Evolutionary conservation across 495 filamentous ascomycete species (phyloP).

Genomic region (Penicillium roqueforti): DNA sequence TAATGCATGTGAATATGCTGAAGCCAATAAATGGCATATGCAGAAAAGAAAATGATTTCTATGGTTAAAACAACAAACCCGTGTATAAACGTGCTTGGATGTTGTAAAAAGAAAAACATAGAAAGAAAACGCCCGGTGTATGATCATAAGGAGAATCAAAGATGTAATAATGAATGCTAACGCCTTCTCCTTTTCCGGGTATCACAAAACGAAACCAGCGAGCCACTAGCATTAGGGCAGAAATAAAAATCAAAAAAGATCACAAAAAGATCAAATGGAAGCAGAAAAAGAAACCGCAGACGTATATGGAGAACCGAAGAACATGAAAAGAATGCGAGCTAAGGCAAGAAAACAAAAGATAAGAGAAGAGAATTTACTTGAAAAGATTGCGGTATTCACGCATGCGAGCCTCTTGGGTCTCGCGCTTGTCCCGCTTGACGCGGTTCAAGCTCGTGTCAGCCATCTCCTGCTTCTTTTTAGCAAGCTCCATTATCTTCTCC

Average conservation of each 20-base stretch:
- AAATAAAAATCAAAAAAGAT: not conserved
- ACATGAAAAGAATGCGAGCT: not conserved
- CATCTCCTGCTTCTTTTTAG: constrained; percentile 84
- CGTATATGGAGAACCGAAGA: not conserved
- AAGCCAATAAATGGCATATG: not conserved
- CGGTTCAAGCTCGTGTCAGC: constrained; percentile 80
- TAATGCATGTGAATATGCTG: not conserved
- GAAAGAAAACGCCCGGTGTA: not conserved
- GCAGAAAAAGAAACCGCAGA: not conserved
- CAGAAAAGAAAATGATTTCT: not conserved
- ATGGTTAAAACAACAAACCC: not conserved
- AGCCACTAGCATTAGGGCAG: not conserved
- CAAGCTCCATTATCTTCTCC: constrained; percentile 85
- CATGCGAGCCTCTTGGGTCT: constrained; percentile 70
- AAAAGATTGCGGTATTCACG: constrained; percentile 81
- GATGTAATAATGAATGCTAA: not conserved
- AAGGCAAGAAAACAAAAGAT: not conserved
- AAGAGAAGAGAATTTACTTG: constrained; percentile 42
- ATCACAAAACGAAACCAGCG: constrained; percentile 6
- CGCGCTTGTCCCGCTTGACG: constrained; percentile 63
- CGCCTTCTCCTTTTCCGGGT: constrained; percentile 9
- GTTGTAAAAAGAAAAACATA: not conserved
- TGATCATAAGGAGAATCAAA: not conserved
- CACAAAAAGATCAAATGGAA: not conserved
- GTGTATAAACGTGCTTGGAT: not conserved